Evolutionary conservation across 176 grass and related monocot species (phyloP).

Genomic region (maize (Zea mays)): DNA sequence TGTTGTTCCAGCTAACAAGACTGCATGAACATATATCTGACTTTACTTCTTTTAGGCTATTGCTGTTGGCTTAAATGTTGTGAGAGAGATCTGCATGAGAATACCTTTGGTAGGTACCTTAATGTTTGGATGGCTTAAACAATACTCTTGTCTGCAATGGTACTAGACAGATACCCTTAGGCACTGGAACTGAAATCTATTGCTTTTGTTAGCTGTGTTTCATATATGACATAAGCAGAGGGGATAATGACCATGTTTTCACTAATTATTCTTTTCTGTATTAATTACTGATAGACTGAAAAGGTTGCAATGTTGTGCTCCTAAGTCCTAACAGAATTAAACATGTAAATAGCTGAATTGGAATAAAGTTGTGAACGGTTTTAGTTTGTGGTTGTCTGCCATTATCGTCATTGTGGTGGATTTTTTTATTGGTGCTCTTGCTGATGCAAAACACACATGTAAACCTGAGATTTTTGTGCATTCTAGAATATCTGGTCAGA

Average conservation of each 20-base stretch:
- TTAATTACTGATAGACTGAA: background rate
- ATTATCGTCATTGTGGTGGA: background rate
- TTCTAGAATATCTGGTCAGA: constrained; percentile 22
- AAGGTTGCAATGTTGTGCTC: constrained; percentile 3
- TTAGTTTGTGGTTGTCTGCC: constrained; percentile 6
- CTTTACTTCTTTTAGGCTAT: constrained; percentile 59
- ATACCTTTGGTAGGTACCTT: constrained; percentile 77
- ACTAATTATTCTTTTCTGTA: background rate
- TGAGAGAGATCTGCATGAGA: constrained; percentile 92
- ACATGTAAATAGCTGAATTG: constrained; percentile 8
- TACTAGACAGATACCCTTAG: background rate
- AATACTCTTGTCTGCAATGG: constrained; percentile 11
- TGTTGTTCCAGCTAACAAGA: constrained; percentile 2
- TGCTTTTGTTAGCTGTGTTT: constrained; percentile 11
- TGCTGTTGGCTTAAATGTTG: constrained; percentile 89
- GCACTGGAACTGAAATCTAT: background rate
- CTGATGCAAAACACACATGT: background rate
- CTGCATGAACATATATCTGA: constrained; percentile 10
- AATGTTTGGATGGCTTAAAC: constrained; percentile 25
- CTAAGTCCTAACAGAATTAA: background rate
- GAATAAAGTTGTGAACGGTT: background rate
- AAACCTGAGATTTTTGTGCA: background rate
- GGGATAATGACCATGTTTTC: background rate
- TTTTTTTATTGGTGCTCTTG: background rate
- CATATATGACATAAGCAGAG: background rate